These are phyloP conservation scores for Fistulinella staudtii DNA, from an alignment of 1,284 basidiomycete genomes.

Conservation along the genomic window DNA sequence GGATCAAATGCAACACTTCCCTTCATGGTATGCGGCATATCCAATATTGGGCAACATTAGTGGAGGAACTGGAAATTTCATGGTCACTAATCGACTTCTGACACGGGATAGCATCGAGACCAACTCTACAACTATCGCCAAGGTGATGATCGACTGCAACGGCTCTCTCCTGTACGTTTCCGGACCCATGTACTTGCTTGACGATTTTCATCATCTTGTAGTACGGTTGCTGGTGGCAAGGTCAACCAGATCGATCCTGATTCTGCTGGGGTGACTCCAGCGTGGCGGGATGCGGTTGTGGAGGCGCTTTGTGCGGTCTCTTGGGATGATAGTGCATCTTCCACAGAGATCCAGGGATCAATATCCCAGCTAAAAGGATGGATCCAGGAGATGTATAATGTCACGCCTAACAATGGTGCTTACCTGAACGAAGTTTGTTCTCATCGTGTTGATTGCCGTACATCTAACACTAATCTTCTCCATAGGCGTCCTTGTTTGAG, in stretches of 20 bases:
- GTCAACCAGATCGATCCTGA: slow-evolving; percentile 35
- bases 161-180: slow-evolving; percentile 10
- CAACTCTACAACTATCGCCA: slow-evolving; percentile 28
- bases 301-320: slow-evolving; percentile 23
- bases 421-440: slow-evolving; percentile 43
- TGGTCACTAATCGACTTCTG: slow-evolving; percentile 37
- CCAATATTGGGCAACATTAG: not conserved
- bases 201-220: slow-evolving; percentile 7
- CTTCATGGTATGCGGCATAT: slow-evolving; percentile 33
- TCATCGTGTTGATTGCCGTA: not conserved
- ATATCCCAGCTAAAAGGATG: slow-evolving; percentile 28
- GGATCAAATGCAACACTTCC: slow-evolving; percentile 9
- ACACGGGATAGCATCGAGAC: slow-evolving; percentile 31
- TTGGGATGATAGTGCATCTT: slow-evolving; percentile 36
- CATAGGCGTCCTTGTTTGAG: slow-evolving; percentile 33
- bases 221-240: slow-evolving; percentile 39
- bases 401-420: slow-evolving; percentile 34
- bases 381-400: slow-evolving; percentile 21
- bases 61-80: slow-evolving; percentile 18
- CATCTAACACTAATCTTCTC: not conserved
- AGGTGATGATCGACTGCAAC: slow-evolving; percentile 22
- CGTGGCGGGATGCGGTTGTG: slow-evolving; percentile 39
- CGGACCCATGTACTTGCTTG: not conserved
- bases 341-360: slow-evolving; percentile 25
- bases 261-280: slow-evolving; percentile 41